These are phyloP conservation scores for Raphanus sativus DNA, from an alignment of 345 rosid species.

Conservation along the genomic window DNA sequence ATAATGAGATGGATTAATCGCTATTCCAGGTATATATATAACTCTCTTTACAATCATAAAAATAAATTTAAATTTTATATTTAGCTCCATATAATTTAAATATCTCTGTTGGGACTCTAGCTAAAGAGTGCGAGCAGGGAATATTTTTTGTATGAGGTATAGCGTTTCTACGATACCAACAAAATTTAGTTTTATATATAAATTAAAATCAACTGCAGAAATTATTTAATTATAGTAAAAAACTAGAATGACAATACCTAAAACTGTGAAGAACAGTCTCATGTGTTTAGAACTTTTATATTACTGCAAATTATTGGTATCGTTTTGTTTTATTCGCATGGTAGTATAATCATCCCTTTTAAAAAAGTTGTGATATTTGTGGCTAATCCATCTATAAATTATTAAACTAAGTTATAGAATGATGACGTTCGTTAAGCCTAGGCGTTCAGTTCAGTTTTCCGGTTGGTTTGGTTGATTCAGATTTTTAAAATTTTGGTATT, in stretches of 20 bases:
- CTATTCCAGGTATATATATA: too few species aligned
- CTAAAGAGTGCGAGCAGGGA: too few species aligned
- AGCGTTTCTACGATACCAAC: not conserved
- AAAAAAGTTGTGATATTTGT: constrained; percentile 3
- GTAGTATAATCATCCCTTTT: not conserved
- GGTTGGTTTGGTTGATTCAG: too few species aligned
- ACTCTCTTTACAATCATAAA: too few species aligned
- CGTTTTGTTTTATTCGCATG: constrained; percentile 3
- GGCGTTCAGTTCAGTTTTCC: too few species aligned
- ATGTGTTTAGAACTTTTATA: not conserved
- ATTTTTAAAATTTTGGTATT: too few species aligned
- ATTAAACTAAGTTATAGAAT: not conserved
- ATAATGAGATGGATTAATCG: too few species aligned
- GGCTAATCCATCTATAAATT: not conserved
- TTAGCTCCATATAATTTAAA: too few species aligned
- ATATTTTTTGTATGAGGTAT: too few species aligned
- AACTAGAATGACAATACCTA: not conserved
- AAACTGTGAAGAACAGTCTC: not conserved
- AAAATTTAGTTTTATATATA: too few species aligned
- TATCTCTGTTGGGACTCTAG: too few species aligned
- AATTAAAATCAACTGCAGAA: not conserved
- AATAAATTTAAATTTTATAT: too few species aligned
- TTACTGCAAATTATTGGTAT: not conserved
- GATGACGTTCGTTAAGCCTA: constrained; percentile 9
- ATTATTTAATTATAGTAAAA: not conserved